Percentiles rank a stretch among this genome's conserved stretches.
phyloP scores from a whole-genome alignment of 805 yeast genomes.

The Kuraishia ogatae region DNA sequence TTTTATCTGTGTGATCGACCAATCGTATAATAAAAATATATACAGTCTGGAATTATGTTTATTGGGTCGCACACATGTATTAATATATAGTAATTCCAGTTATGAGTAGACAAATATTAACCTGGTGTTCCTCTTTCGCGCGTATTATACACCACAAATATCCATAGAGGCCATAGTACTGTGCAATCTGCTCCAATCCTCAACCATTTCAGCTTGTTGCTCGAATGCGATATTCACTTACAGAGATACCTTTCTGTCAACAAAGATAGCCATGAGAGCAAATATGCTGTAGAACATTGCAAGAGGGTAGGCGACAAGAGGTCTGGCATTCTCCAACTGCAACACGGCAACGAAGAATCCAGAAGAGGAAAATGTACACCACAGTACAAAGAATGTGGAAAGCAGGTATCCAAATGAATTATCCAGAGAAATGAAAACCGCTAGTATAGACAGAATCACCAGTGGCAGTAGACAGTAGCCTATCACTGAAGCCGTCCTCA shows the following conservation, averaged over 20 bases:
- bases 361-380: constrained; percentile 93
- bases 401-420: constrained; percentile 64
- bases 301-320: constrained; percentile 88
- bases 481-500: constrained; percentile 80
- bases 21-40: too few relatives aligned
- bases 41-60: too few relatives aligned
- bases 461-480: constrained; percentile 93
- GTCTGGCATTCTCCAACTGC: constrained; percentile 77
- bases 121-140: too few relatives aligned
- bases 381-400: constrained; percentile 58
- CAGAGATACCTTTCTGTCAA: constrained; percentile 14
- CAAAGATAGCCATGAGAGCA: constrained; percentile 90
- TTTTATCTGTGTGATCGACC: too few relatives aligned
- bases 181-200: too few relatives aligned
- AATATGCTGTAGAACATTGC: constrained; percentile 87
- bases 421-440: constrained; percentile 61
- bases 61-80: too few relatives aligned
- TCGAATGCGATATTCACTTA: background rate
- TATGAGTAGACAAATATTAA: too few relatives aligned
- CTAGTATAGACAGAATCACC: constrained; percentile 66
- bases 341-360: constrained; percentile 86
- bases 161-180: too few relatives aligned
- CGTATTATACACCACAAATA: too few relatives aligned
- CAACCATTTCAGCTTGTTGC: too few relatives aligned
- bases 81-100: too few relatives aligned